Base-by-base conservation (phyloP, 2,329 filamentous ascomycete genomes). In the Ilyonectria robusta region DNA sequence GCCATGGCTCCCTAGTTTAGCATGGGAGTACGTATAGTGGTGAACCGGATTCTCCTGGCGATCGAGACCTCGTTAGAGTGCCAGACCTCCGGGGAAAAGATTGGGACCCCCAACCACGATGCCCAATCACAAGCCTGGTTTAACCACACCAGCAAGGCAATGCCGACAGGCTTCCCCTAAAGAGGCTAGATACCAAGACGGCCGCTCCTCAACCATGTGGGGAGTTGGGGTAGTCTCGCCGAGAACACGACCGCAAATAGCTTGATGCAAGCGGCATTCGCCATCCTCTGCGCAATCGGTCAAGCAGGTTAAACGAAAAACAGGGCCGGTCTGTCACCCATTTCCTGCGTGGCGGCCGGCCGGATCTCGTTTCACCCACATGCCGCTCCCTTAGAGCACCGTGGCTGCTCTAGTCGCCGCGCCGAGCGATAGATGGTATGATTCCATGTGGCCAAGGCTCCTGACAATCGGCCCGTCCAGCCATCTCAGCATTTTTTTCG, bases 381-480 rank as follows among this genome's bases (percentile, higher is more conserved):
- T 42, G 6, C 40, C 50, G 17, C 29, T 19, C 29, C 19, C 23
- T 21, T 47, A 47, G 57, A 50, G 44, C 21, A 26, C 29, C n/a
- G 29, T 19, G 57, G 31, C 46, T n/a, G 26, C 46, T 3, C 29
- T 37, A 19, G 33, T 48, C 23, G 33, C 51, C 33, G 57, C 33
- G 2, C 57, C 46, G 40, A 7, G 40, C 8, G 40, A 42, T 42
- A 42, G 15, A 42, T 17, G 46, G 57, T 6, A 23, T 59, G 56
- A 46, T 26, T 48, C 17, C 23, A 50, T 6, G 55, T 19, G 42
- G 55, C 19, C 54, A 17, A 37, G 65, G 35, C 56, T 62, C 17
- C 33, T 4, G 5, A 46, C 26, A 69, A 69, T 69, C 67, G 67
- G 67, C 56, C 67, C 67, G 15, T 42, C 40, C n/a, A 6, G n/a